Percentiles rank a stretch among this genome's conserved stretches.
Evolutionary conservation across 176 grass and related monocot genomes (phyloP).

Genomic region (Pontederia paniculata): DNA sequence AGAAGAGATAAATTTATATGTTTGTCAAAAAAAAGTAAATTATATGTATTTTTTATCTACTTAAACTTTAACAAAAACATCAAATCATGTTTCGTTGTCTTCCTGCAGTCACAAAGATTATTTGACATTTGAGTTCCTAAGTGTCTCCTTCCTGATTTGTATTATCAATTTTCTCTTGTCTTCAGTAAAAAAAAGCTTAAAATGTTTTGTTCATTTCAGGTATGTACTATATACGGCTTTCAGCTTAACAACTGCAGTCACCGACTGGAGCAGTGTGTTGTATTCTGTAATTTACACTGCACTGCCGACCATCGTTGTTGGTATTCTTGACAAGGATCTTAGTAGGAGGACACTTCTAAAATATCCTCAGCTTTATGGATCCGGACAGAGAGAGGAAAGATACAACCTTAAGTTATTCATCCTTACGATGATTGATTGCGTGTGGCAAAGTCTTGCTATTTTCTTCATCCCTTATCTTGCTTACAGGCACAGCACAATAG

Average conservation of each 20-base stretch:
- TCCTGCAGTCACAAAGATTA: no score
- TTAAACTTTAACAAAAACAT: no score
- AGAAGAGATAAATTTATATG: no score
- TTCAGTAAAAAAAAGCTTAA: background rate
- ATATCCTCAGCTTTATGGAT: conserved; percentile 72
- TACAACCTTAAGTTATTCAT: conserved; percentile 90
- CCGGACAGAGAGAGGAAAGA: conserved; percentile 70
- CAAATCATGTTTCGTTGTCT: no score
- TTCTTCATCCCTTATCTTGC: conserved; percentile 90
- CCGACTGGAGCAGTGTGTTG: conserved; percentile 83
- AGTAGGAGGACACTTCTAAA: conserved; percentile 71
- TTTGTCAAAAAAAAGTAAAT: no score
- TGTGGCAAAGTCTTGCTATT: conserved; percentile 78
- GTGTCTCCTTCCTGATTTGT: no score
- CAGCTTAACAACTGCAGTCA: conserved; percentile 74
- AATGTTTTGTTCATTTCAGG: conserved; percentile 31
- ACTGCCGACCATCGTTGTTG: conserved; percentile 68
- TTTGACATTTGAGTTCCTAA: no score
- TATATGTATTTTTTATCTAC: no score
- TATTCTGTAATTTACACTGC: conserved; percentile 93
- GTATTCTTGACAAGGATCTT: conserved; percentile 88
- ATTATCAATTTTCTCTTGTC: no score
- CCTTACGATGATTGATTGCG: conserved; percentile 60
- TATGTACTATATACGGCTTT: conserved; percentile 93
- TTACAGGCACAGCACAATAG: conserved; percentile 61